Evolutionary conservation across 2,329 filamentous ascomycete species (phyloP).

Genomic region (Phaeosphaeriaceae sp.): DNA sequence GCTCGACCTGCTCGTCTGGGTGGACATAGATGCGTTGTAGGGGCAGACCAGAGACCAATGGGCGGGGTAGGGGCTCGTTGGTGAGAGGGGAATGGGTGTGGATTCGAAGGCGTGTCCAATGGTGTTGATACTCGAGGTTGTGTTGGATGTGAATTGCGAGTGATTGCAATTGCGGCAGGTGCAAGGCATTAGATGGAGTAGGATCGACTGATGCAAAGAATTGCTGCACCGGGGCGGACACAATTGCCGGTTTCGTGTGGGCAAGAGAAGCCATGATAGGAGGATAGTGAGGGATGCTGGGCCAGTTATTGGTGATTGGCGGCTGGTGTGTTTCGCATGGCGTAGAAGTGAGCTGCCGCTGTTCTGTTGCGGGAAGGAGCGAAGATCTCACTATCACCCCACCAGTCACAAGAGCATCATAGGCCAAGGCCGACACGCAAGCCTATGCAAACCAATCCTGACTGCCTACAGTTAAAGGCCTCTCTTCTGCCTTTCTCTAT

Average conservation of each 20-base stretch:
- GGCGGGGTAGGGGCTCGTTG: conserved; percentile 58
- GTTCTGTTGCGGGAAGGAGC: conserved; percentile 42
- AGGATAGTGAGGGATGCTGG: conserved; percentile 13
- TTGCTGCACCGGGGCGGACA: conserved; percentile 43
- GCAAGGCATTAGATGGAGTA: conserved; percentile 16
- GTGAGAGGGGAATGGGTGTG: conserved; percentile 56
- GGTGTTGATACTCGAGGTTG: conserved; percentile 77
- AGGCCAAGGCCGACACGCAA: conserved; percentile 9
- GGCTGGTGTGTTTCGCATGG: conserved; percentile 22
- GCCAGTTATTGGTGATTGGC: conserved; percentile 31
- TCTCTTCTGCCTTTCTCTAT: neutral
- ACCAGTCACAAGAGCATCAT: conserved; percentile 19
- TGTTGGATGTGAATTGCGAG: conserved; percentile 68
- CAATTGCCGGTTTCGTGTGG: conserved; percentile 31
- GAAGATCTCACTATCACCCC: conserved; percentile 25
- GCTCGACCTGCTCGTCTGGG: conserved; percentile 79
- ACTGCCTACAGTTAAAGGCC: neutral
- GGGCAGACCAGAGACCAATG: conserved; percentile 74
- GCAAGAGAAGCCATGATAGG: conserved; percentile 35
- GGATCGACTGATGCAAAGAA: conserved; percentile 31
- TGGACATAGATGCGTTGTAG: conserved; percentile 77
- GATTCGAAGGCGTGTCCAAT: conserved; percentile 69
- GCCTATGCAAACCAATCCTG: conserved; percentile 5
- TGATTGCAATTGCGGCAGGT: conserved; percentile 49
- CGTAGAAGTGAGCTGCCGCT: conserved; percentile 23